phyloP scores from a whole-genome alignment of 768 basidiomycete species.

The Sarcodon sp. region DNA sequence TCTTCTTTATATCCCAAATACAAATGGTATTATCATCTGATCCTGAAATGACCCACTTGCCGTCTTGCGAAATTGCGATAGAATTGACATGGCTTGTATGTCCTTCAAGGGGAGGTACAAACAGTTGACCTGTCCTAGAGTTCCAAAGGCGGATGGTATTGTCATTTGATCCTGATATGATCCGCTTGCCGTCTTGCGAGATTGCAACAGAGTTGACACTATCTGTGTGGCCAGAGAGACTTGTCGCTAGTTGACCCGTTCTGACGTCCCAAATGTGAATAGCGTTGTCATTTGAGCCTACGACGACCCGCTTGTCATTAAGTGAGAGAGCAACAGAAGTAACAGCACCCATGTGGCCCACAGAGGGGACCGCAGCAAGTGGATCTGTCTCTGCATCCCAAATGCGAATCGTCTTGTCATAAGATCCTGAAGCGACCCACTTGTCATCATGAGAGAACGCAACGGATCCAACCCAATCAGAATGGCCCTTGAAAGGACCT shows the following conservation, averaged over 20 bases:
- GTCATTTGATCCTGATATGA: slow-evolving; percentile 17
- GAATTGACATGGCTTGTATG: not conserved
- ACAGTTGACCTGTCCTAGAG: not conserved
- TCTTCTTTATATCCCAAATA: slow-evolving; percentile 3
- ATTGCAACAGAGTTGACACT: slow-evolving; percentile 10
- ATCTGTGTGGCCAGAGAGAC: slow-evolving; percentile 6
- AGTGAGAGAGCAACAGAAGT: slow-evolving; percentile 13
- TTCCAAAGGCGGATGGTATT: not conserved
- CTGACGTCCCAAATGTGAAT: slow-evolving; percentile 5
- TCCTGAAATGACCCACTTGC: slow-evolving; percentile 6
- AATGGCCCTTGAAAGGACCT: slow-evolving; percentile 1
- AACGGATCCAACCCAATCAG: slow-evolving; percentile 6
- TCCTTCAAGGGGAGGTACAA: not conserved
- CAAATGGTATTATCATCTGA: slow-evolving; percentile 16
- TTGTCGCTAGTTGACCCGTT: slow-evolving; percentile 8
- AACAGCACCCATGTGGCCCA: not conserved
- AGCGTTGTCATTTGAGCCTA: slow-evolving; percentile 22
- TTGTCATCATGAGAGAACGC: slow-evolving; percentile 13
- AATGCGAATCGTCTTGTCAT: slow-evolving; percentile 3
- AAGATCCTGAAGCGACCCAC: slow-evolving; percentile 2
- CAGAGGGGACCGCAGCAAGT: no score
- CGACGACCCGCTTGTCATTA: slow-evolving; percentile 26
- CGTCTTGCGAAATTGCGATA: slow-evolving; percentile 4
- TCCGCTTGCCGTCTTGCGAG: slow-evolving; percentile 15
- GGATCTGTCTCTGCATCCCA: slow-evolving; percentile 5